Evolutionary conservation across 495 filamentous ascomycete species (phyloP).

Genomic region (Aspergillus haitiensis): DNA sequence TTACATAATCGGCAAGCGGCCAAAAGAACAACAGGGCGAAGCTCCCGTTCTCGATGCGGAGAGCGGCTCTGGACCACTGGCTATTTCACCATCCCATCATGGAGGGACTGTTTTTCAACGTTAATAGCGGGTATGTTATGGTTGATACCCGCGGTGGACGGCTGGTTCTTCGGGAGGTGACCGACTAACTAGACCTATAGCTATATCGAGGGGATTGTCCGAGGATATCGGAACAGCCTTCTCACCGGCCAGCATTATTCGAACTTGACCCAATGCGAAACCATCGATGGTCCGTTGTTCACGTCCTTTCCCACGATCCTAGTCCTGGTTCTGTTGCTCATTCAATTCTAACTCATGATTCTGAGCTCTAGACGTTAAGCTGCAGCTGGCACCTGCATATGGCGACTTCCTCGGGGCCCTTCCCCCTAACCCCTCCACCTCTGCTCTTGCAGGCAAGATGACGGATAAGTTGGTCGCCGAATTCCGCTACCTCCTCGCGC

Average conservation of each 20-base stretch:
- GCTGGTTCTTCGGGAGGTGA: not conserved
- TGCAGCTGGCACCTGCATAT: constrained; percentile 94
- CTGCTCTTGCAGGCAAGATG: constrained; percentile 87
- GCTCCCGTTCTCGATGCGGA: constrained; percentile 17
- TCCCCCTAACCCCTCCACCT: constrained; percentile 95
- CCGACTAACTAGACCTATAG: constrained; percentile 42
- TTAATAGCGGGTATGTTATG: constrained; percentile 76
- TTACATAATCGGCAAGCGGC: constrained; percentile 23
- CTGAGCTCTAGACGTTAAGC: constrained; percentile 75
- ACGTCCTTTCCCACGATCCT: not conserved
- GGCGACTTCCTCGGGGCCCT: constrained; percentile 95
- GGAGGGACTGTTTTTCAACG: constrained; percentile 97
- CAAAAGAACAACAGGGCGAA: constrained; percentile 16
- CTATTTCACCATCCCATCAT: constrained; percentile 50
- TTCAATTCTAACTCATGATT: constrained; percentile 9
- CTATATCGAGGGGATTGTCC: constrained; percentile 94
- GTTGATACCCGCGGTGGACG: not conserved
- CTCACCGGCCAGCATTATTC: constrained; percentile 88
- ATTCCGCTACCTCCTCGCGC: constrained; percentile 92
- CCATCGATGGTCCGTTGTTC: constrained; percentile 76
- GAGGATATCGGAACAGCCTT: constrained; percentile 93
- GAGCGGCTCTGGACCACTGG: constrained; percentile 20
- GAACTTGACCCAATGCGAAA: constrained; percentile 98
- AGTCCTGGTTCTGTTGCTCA: not conserved
- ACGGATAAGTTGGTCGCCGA: constrained; percentile 98